A percentile compares a stretch with the other conserved stretches of the same genome.
These are phyloP conservation scores for Apodospora peruviana DNA, from an alignment of 495 filamentous ascomycete genomes.

Conservation along the genomic window DNA sequence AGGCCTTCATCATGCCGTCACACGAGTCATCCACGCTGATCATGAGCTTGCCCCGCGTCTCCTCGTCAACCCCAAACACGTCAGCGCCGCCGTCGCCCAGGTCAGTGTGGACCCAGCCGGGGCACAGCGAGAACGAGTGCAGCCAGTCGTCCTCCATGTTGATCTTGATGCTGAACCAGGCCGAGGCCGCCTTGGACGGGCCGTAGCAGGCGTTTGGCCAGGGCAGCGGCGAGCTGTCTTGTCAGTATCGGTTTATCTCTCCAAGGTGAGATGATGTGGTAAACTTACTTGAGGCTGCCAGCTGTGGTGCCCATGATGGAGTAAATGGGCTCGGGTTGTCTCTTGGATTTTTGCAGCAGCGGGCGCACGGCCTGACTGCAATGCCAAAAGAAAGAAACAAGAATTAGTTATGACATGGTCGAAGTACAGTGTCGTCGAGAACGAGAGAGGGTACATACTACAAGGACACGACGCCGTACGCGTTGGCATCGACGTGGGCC, in stretches of 20 bases:
- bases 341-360: background rate
- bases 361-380: background rate
- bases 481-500: slow-evolving; percentile 23
- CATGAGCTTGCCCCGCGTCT: background rate
- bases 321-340: background rate
- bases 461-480: slow-evolving; percentile 21
- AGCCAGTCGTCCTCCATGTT: slow-evolving; percentile 36
- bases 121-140: slow-evolving; percentile 18
- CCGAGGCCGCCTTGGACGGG: background rate
- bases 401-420: background rate
- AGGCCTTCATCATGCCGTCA: background rate
- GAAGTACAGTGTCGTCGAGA: background rate
- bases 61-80: slow-evolving; percentile 23
- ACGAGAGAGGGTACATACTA: slow-evolving; percentile 6
- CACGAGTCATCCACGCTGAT: background rate
- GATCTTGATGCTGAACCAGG: slow-evolving; percentile 37
- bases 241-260: background rate
- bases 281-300: background rate
- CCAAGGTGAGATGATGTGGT: background rate
- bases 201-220: background rate
- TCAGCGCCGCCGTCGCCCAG: slow-evolving; percentile 39
- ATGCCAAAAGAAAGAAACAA: too few relatives aligned
- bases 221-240: background rate
- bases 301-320: slow-evolving; percentile 8
- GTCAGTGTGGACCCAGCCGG: slow-evolving; percentile 40